Conservation (phyloP, 139 green algal genomes). For the Mesotaenium endlicherianum region DNA sequence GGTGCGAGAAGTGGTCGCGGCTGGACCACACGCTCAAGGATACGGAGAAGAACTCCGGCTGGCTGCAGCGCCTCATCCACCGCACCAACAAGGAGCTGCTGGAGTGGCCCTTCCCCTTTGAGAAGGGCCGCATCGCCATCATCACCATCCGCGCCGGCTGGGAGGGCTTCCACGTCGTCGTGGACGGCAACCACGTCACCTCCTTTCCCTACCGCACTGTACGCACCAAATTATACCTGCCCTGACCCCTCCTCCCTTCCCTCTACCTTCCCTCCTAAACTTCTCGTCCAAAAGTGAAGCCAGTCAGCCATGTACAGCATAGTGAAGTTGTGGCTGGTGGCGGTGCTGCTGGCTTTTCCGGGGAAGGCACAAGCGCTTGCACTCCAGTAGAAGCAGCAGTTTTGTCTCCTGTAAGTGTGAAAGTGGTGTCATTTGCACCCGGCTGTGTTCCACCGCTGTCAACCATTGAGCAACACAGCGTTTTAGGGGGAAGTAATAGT, state of each 20-base stretch:
- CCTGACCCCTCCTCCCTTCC: too few species aligned
- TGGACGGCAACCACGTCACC: conserved; percentile 41
- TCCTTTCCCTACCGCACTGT: conserved; percentile 45
- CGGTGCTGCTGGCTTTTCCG: too few species aligned
- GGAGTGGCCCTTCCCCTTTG: conserved; percentile 41
- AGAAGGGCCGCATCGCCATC: conserved; percentile 22
- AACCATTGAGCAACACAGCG: too few species aligned
- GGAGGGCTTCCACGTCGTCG: conserved; percentile 43
- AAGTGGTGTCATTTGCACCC: too few species aligned
- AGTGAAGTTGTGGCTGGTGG: too few species aligned
- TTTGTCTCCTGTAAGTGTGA: too few species aligned
- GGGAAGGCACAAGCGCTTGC: too few species aligned
- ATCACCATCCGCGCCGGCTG: conserved; percentile 33
- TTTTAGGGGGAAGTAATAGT: too few species aligned
- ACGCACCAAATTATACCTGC: too few species aligned
- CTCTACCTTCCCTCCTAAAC: not conserved
- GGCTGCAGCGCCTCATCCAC: conserved; percentile 29
- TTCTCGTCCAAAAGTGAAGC: not conserved
- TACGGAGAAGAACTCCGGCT: conserved; percentile 26
- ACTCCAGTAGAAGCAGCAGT: too few species aligned
- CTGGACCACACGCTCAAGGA: not conserved
- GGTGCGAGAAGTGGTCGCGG: conserved; percentile 40
- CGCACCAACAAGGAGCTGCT: conserved; percentile 7
- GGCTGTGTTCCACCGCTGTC: too few species aligned
- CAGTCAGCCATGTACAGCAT: not conserved